Base-by-base conservation (phyloP, 495 filamentous ascomycete species). In the Neurospora sp. region DNA sequence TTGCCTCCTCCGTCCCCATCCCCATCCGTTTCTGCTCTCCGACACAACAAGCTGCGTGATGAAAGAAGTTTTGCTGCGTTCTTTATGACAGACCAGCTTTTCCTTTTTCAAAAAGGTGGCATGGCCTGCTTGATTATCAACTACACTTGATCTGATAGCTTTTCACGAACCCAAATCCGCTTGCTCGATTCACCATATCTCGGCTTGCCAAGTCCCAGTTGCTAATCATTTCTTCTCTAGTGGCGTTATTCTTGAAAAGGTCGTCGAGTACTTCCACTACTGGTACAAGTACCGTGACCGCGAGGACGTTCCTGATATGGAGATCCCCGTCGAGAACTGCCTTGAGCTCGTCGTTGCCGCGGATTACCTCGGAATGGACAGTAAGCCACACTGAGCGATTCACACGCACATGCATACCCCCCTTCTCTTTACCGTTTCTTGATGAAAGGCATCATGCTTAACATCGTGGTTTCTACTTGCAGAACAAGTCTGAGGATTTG, bases 181-280 rank as follows among this genome's bases (percentile, higher is more conserved):
- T 14, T 54, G n/a, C 59, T 66, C 62, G 46, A n/a, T 23, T 18
- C 69, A 69, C 59, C 46, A 39, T n/a, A 66, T 72, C 39, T 69
- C 0, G 35, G 38, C 27, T 41, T 59, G 10, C 46, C 39, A 39
- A 27, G 14, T 31, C 18, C 70, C 54, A 69, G n/a, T 27, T 73
- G 54, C 46, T 69, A 71, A 70, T 66, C 44, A 39, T 41, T 5
- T 31, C 39, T 35, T 18, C 20, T 39, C 7, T 76, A 97, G 93
- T 79, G 93, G 90, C 66, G 77, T 91, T 18, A 89, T 98, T 37
- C 88, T 99, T 4, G 94, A 97, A 79, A 95, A 94, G 82, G 91
- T 97, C 44, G 93, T 89, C 81, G 92, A 97, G 83, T 97, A 97
- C 82, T 92, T 96, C 74, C 92, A 92, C 75, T 97, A 95, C 84